Conservation (phyloP, 805 yeast species). For the Pichia phayaonensis region DNA sequence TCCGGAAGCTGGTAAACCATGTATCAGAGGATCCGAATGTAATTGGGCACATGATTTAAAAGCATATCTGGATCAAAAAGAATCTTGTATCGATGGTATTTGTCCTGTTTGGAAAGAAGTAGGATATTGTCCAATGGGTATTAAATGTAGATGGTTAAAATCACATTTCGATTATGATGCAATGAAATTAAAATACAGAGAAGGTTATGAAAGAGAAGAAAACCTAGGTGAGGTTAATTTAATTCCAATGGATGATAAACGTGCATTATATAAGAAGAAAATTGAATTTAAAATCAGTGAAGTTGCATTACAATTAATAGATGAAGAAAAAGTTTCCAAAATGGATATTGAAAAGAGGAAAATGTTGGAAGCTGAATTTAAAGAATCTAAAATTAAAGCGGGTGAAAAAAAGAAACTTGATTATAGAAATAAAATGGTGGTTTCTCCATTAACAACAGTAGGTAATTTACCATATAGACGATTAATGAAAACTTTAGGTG, state of each 20-base stretch:
- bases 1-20: slow-evolving; percentile 38
- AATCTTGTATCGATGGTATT: slow-evolving; percentile 59
- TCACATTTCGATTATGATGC: slow-evolving; percentile 54
- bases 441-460: slow-evolving; percentile 94
- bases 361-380: slow-evolving; percentile 41
- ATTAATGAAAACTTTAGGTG: slow-evolving; percentile 82
- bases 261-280: slow-evolving; percentile 50
- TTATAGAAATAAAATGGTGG: slow-evolving; percentile 67
- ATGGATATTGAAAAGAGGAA: slow-evolving; percentile 24
- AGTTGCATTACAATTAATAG: slow-evolving; percentile 36
- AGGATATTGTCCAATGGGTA: slow-evolving; percentile 89
- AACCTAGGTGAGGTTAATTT: slow-evolving; percentile 54
- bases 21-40: slow-evolving; percentile 70
- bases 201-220: slow-evolving; percentile 27
- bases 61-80: slow-evolving; percentile 57
- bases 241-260: slow-evolving; percentile 40
- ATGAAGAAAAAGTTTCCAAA: slow-evolving; percentile 41
- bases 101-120: slow-evolving; percentile 81
- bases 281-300: slow-evolving; percentile 53
- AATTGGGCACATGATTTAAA: slow-evolving; percentile 69
- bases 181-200: slow-evolving; percentile 38
- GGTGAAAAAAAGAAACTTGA: slow-evolving; percentile 76
- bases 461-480: slow-evolving; percentile 95
- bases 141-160: slow-evolving; percentile 85
- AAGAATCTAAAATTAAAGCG: slow-evolving; percentile 70